Evolutionary conservation across 2,329 filamentous ascomycete genomes (phyloP).

Genomic region (Pestalotiopsis sp.): DNA sequence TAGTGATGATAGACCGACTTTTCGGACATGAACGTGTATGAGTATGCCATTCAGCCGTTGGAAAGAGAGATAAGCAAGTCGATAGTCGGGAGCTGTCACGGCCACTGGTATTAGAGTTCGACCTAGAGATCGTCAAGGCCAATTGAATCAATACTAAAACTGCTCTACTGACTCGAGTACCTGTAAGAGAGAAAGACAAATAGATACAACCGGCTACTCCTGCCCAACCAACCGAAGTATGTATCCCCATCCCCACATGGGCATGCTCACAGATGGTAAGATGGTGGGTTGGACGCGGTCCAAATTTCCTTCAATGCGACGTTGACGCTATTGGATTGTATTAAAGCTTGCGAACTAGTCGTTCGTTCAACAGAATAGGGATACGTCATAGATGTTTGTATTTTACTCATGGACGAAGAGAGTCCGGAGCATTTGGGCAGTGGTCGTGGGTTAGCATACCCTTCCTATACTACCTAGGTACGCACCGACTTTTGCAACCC

Average conservation of each 20-base stretch:
- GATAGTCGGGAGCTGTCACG: neutral
- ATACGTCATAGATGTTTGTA: neutral
- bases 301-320: neutral
- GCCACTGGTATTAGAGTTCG: neutral
- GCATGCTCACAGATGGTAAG: too few relatives aligned
- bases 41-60: neutral
- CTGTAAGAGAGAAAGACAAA: neutral
- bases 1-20: neutral
- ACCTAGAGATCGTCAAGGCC: neutral
- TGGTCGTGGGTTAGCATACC: neutral
- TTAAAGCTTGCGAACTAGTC: neutral
- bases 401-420: neutral
- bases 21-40: neutral
- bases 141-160: neutral
- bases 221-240: too few relatives aligned
- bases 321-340: neutral
- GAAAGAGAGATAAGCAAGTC: neutral
- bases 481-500: neutral
- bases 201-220: too few relatives aligned
- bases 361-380: neutral
- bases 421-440: neutral
- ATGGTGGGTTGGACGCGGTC: too few relatives aligned
- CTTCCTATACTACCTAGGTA: neutral
- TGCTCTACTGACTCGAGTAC: neutral
- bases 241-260: too few relatives aligned